Base-by-base conservation (phyloP, 2,329 filamentous ascomycete genomes). In the Exophiala sp. region DNA sequence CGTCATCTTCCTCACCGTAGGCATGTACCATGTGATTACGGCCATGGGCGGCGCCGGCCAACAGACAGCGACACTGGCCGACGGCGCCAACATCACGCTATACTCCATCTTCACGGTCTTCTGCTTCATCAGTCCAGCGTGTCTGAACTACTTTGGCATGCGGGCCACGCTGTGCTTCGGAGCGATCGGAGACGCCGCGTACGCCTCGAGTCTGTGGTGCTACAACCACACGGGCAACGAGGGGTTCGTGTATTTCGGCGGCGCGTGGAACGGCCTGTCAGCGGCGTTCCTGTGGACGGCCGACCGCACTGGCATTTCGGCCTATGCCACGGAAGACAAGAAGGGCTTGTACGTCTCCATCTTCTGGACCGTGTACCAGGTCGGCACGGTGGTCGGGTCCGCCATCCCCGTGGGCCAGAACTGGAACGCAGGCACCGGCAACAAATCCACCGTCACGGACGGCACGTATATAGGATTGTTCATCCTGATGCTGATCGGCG, bases 291-390 rank as follows among this genome's bases (percentile, higher is more conserved):
- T 93, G 30, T 93, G 87, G 87, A 84, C 83, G 27, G 87, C 85
- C 1, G 86, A 91, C 69, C 86, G 87, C 52, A 82, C 85, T 52
- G 87, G 91, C 63, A 90, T 91, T 84, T 87, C 90, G 78, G 79
- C 83, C 7, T 90, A 90, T 64, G 86, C 86, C 2, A 72, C 79
- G n/a, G 87, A 91, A 68, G 67, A 77, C 38, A 76, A 78, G 56
- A 91, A 91, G 73, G 87, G 87, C 37, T 79, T 81, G 53, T 91
- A 88, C 67, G 88, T 93, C 64, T 83, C 83, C 55, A 82, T 79
- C 74, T 91, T 91, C 70, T 91, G 87, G 86, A 80, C 86, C 68
- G 88, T 93, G 61, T 93, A 90, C 76, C 90, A 91, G 69, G 68
- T 86, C 52, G 87, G 87, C 58, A 86, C 80, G 58, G 86, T 91